Evolutionary conservation across 768 basidiomycete species (phyloP), one percentile per base, ranked within the genome.

Genomic region (Pleurotus eryngii): DNA sequence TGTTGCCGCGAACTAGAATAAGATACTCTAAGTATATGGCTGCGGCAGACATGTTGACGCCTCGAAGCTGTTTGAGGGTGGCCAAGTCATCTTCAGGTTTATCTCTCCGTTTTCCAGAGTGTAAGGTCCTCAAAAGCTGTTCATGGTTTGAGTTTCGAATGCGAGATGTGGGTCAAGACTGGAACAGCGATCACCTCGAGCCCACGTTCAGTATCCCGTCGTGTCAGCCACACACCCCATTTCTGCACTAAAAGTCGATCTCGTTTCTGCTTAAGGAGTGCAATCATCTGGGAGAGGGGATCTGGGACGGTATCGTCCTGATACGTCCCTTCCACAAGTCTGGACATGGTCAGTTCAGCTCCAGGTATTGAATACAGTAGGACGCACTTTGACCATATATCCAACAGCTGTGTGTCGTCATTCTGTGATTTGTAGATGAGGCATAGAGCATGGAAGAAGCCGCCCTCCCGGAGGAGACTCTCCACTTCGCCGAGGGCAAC

Each of bases 191-290:
- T 47, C 59, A 90, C 92, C 74, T 85, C 84, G 22, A 97, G 69
- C 3, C 87, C 92, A 45, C 79, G 81, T 22, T 88, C 85, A 0
- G 83, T 74, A 69, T 91, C 85, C 38, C 80, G 79, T 61, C 80
- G 82, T 2, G 85, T 79, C 18, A 97, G 71, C 94, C 95, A 96
- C 6, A 91, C 71, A 2, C 83, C 88, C 85, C 93, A 95, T 51
- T 81, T 78, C 59, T 88, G 85, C 3, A 84, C 81, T 53, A 93
- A 64, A 2, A 72, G 64, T 22, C 82, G 80, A 64, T 91, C 86
- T 4, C 24, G 81, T 58, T 80, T 81, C 46, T 81, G 78, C 4
- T 70, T 74, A 4, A 95, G 70, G 12, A 89, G 67, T 8, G 72
- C 62, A 35, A 89, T 72, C 71, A 90, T 83, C 56, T 84, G 77